phyloP scores from a whole-genome alignment of 768 basidiomycete genomes.

The Serendipita sp. region DNA sequence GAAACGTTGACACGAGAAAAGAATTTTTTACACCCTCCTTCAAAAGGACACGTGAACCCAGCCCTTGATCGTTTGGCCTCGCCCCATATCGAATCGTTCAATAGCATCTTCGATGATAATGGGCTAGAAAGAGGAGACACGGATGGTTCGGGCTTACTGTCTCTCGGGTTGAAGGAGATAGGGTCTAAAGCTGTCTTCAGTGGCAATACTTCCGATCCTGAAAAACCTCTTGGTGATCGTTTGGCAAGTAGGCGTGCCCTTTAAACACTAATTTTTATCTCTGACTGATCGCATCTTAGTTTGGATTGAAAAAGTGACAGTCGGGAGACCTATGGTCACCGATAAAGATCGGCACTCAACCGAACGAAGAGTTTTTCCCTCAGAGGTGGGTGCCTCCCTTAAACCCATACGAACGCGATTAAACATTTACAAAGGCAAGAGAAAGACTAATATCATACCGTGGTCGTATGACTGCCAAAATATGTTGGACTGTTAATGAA shows the following conservation, averaged over 20 bases:
- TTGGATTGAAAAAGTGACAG: conserved; percentile 73
- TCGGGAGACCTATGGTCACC: conserved; percentile 72
- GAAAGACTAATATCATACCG: conserved; percentile 87
- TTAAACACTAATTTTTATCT: neutral
- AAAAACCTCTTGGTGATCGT: neutral
- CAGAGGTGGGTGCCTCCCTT: conserved; percentile 43
- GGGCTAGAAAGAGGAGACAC: conserved; percentile 59
- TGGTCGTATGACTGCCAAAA: conserved; percentile 70
- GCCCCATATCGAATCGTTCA: conserved; percentile 93
- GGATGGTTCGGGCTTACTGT: conserved; percentile 64
- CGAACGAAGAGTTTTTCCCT: conserved; percentile 70
- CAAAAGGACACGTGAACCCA: conserved; percentile 48
- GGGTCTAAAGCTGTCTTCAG: conserved; percentile 90
- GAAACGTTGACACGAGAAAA: conserved; percentile 68
- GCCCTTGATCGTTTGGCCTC: conserved; percentile 84
- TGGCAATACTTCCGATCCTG: conserved; percentile 29
- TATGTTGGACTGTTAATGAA: conserved; percentile 72
- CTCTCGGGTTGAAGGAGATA: conserved; percentile 65
- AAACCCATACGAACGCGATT: neutral
- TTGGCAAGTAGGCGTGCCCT: conserved; percentile 49
- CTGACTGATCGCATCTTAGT: conserved; percentile 32
- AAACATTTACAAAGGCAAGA: conserved; percentile 44
- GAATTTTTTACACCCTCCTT: conserved; percentile 58
- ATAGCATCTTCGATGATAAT: conserved; percentile 87
- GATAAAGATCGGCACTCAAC: conserved; percentile 61